Percentiles rank a stretch among this genome's conserved stretches.
Evolutionary conservation across 805 yeast genomes (phyloP).

Genomic region (Metschnikowia koreensis): DNA sequence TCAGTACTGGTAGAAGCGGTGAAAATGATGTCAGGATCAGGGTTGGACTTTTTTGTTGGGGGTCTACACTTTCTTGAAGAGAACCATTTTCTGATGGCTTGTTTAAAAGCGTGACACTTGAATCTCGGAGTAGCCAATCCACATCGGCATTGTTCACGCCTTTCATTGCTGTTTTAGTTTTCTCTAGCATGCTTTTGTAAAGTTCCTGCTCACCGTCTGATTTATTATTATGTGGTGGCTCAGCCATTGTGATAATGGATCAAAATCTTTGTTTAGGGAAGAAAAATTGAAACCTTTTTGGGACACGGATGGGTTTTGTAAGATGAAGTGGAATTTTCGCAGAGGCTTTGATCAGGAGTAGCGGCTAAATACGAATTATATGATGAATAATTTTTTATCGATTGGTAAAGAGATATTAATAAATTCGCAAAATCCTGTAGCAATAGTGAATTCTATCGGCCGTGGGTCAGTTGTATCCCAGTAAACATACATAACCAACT

Average conservation of each 20-base stretch:
- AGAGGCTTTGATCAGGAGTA: not conserved
- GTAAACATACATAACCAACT: not conserved
- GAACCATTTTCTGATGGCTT: not conserved
- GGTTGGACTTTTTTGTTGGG: not conserved
- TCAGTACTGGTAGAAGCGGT: conserved; percentile 22
- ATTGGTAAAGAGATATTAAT: not conserved
- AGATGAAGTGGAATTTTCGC: not conserved
- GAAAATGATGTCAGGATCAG: conserved; percentile 20
- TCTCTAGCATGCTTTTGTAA: conserved; percentile 8
- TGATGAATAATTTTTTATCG: not conserved
- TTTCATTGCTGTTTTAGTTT: conserved; percentile 12
- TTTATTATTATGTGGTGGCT: not conserved
- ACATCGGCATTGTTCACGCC: conserved; percentile 45
- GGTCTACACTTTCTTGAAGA: not conserved
- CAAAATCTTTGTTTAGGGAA: not conserved
- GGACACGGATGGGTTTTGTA: not conserved
- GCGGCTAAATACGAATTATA: not conserved
- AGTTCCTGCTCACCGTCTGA: not conserved
- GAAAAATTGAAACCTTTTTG: not conserved
- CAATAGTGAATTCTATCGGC: not conserved
- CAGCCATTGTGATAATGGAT: not conserved
- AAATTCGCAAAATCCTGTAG: not conserved
- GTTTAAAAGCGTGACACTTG: conserved; percentile 13
- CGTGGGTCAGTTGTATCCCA: not conserved
- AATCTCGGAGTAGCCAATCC: conserved; percentile 51